Percentiles rank a stretch among this genome's conserved stretches.
phyloP scores from a whole-genome alignment of 352 stramenopile genomes.

The Salisapilia sapeloensis region DNA sequence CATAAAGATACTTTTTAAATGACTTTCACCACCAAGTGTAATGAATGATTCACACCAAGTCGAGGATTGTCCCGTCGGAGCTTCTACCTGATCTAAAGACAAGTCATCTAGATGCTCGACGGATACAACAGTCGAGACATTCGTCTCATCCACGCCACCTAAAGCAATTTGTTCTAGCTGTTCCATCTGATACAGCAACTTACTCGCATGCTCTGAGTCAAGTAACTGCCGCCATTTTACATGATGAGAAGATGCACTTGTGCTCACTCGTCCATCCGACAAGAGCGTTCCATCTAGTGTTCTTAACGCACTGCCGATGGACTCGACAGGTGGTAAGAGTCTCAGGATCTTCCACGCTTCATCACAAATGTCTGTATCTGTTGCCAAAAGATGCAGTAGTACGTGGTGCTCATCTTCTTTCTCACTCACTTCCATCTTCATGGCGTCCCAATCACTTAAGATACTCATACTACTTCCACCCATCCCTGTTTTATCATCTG shows the following conservation, averaged over 20 bases:
- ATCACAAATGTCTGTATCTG: slow-evolving; percentile 27
- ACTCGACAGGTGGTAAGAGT: slow-evolving; percentile 30
- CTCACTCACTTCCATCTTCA: slow-evolving; percentile 44
- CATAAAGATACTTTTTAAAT: slow-evolving; percentile 40
- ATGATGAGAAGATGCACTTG: too few relatives aligned
- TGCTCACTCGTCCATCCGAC: slow-evolving; percentile 63
- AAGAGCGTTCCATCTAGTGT: slow-evolving; percentile 40
- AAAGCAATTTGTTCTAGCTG: slow-evolving; percentile 42
- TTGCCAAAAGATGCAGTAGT: slow-evolving; percentile 32
- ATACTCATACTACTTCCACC: slow-evolving; percentile 37
- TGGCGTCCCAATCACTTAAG: slow-evolving; percentile 54
- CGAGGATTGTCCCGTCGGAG: too few relatives aligned
- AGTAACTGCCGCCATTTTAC: slow-evolving; percentile 44
- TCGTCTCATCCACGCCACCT: too few relatives aligned
- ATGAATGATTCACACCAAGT: slow-evolving; percentile 54
- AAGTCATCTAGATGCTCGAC: too few relatives aligned
- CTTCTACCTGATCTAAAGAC: too few relatives aligned
- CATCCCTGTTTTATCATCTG: background rate
- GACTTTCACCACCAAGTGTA: slow-evolving; percentile 29
- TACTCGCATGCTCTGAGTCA: slow-evolving; percentile 30
- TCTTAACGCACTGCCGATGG: slow-evolving; percentile 56
- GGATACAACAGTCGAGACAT: too few relatives aligned
- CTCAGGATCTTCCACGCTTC: slow-evolving; percentile 68
- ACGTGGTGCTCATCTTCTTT: slow-evolving; percentile 17
- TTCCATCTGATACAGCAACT: slow-evolving; percentile 52